Evolutionary conservation across 2,329 filamentous ascomycete species (phyloP).

Genomic region (Penicillium sp.): DNA sequence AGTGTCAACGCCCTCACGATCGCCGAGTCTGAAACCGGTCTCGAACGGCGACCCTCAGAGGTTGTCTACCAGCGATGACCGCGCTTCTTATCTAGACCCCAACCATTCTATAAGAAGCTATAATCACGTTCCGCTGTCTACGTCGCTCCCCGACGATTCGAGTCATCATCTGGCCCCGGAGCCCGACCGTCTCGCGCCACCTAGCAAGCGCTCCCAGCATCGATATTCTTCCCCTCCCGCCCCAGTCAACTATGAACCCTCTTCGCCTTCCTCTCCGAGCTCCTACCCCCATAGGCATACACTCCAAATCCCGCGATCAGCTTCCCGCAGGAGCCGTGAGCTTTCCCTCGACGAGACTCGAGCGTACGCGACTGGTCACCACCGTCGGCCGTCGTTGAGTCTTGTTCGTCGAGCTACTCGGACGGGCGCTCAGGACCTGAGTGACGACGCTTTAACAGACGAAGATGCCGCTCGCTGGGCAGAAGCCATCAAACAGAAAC

Average conservation of each 20-base stretch:
- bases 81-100: slow-evolving; percentile 22
- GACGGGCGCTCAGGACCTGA: slow-evolving; percentile 77
- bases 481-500: slow-evolving; percentile 85
- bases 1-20: slow-evolving; percentile 5
- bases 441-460: slow-evolving; percentile 80
- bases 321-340: slow-evolving; percentile 66
- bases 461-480: slow-evolving; percentile 91
- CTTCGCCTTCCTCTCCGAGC: slow-evolving; percentile 49
- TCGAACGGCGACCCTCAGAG: slow-evolving; percentile 13
- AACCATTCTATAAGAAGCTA: slow-evolving; percentile 4
- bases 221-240: slow-evolving; percentile 47
- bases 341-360: slow-evolving; percentile 57
- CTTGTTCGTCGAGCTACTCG: slow-evolving; percentile 76
- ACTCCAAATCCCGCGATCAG: slow-evolving; percentile 73
- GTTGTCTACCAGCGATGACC: slow-evolving; percentile 27
- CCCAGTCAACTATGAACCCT: slow-evolving; percentile 54
- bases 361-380: slow-evolving; percentile 62
- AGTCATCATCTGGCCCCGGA: slow-evolving; percentile 30
- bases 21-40: slow-evolving; percentile 4
- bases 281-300: slow-evolving; percentile 75
- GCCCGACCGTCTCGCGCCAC: slow-evolving; percentile 26
- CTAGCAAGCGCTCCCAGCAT: slow-evolving; percentile 25
- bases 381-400: slow-evolving; percentile 76
- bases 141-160: slow-evolving; percentile 30
- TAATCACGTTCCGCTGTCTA: slow-evolving; percentile 25